Evolutionary conservation across 1,284 basidiomycete genomes (phyloP), one percentile per base, ranked within the genome.

Genomic region (Ganoderma resinaceum): DNA sequence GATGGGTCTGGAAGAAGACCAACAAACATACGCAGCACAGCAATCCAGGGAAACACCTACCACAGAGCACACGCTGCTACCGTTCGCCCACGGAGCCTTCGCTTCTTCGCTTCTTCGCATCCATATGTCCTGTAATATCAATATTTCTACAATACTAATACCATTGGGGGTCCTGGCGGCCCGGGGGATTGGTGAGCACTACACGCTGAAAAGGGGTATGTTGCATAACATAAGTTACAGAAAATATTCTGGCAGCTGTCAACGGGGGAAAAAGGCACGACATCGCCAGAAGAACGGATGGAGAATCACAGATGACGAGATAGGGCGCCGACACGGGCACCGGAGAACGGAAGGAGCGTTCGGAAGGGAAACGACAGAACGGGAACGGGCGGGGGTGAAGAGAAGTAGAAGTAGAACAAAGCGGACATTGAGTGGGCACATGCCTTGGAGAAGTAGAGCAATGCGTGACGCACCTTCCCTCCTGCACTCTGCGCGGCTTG

Each of bases 161-260:
- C 11, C 20, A 58, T 58, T 16, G 18, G 33, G 55, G 55, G 55
- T 23, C 29, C 55, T 58, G n/a, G 55, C 55, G 33, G 33, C 20
- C 55, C 33, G 31, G 20, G 31, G 5, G 31, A 53, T 18, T 53
- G 62, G 58, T 52, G 40, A 35, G 33, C 42, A 63, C 68, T 65
- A 66, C 63, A 63, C 66, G 57, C 67, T 55, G 61, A 14, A 68
- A 65, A 20, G 71, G 72, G 73, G 72, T 72, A 71, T 38, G 49
- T 59, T 69, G 52, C 46, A 62, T 59, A 16, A 61, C 66, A 70
- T 74, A 72, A 62, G 71, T 79, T 84, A 90, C 73, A 91, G 81
- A 79, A 91, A 91, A 80, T 91, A 91, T 77, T 91, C 90, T n/a
- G 90, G 90, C 58, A 90, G 81, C 89, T 91, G 76, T 52, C 68